Percentiles rank a stretch among this genome's conserved stretches.
Evolutionary conservation across 495 filamentous ascomycete genomes (phyloP).

Genomic region (Cairneyella variabilis): DNA sequence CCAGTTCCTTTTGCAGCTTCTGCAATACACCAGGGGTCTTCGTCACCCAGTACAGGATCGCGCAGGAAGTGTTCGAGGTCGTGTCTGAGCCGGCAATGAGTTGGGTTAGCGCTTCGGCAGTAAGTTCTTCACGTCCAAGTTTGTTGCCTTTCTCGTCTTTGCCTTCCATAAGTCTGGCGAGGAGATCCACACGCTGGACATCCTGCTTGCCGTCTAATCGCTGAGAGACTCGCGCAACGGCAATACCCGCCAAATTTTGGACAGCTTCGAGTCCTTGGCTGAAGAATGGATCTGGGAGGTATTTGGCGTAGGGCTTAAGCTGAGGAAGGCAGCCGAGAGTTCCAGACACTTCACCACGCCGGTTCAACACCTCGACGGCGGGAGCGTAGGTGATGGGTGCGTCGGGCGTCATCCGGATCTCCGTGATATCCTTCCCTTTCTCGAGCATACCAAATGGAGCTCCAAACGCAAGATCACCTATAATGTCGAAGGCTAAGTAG

Average conservation of each 20-base stretch:
- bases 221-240: conserved; percentile 73
- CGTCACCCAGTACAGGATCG: conserved; percentile 73
- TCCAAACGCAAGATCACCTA: conserved; percentile 68
- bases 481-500: conserved; percentile 90
- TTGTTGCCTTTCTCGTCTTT: conserved; percentile 73
- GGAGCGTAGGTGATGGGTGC: conserved; percentile 53
- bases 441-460: conserved; percentile 58
- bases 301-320: conserved; percentile 61
- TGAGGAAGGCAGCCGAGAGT: conserved; percentile 57
- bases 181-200: conserved; percentile 65
- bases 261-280: conserved; percentile 57
- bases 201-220: conserved; percentile 65
- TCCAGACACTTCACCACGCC: conserved; percentile 63
- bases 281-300: conserved; percentile 67
- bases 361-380: conserved; percentile 69
- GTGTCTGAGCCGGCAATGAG: conserved; percentile 90
- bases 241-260: conserved; percentile 68
- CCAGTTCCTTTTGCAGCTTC: conserved; percentile 70
- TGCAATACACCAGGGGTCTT: conserved; percentile 66
- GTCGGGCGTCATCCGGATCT: conserved; percentile 48
- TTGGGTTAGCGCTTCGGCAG: conserved; percentile 85
- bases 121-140: conserved; percentile 73
- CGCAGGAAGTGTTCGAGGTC: conserved; percentile 85
- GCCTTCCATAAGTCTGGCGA: conserved; percentile 82
- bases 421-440: conserved; percentile 54